Evolutionary conservation across 2,329 filamentous ascomycete species (phyloP).

Genomic region (Monilinia aucupariae): DNA sequence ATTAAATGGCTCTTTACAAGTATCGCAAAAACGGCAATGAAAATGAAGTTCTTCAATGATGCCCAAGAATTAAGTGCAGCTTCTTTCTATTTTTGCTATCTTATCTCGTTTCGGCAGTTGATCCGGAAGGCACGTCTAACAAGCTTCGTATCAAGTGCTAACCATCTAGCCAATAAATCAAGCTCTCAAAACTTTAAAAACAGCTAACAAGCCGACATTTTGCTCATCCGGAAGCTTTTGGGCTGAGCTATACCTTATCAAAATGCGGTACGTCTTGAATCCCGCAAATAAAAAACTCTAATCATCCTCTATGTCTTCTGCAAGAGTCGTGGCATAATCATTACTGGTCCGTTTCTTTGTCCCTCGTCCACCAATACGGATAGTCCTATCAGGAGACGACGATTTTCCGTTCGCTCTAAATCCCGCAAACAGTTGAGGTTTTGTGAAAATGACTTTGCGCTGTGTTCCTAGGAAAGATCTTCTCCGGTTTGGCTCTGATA

Average conservation of each 20-base stretch:
- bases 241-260: not conserved
- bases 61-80: not conserved
- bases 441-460: constrained; percentile 4
- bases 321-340: not conserved
- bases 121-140: not conserved
- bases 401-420: not conserved
- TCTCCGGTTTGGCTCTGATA: not conserved
- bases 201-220: not conserved
- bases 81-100: not conserved
- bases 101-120: not conserved
- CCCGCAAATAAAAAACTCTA: not conserved
- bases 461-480: not conserved
- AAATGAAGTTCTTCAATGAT: not conserved
- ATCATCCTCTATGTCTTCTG: constrained; percentile 13
- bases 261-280: not conserved
- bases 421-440: not conserved
- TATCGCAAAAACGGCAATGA: not conserved
- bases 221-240: not conserved
- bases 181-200: not conserved
- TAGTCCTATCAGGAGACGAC: not conserved
- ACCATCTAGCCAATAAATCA: not conserved
- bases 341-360: not conserved
- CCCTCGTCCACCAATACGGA: not conserved
- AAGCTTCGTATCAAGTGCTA: not conserved
- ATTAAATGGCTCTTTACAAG: not conserved